Evolutionary conservation across 768 basidiomycete genomes (phyloP).

Genomic region (Mycena maculata): DNA sequence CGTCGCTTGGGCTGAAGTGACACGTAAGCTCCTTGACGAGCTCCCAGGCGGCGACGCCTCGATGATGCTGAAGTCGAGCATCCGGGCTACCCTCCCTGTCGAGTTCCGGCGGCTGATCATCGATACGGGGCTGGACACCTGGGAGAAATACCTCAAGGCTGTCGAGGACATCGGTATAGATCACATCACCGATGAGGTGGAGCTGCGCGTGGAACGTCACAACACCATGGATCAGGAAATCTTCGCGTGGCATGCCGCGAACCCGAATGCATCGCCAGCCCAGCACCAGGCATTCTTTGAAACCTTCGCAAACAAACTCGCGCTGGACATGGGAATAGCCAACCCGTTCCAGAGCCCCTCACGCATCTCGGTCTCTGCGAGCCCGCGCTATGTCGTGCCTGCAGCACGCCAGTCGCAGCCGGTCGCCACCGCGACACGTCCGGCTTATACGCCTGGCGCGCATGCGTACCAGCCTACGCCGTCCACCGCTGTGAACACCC

Average conservation of each 20-base stretch:
- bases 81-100: conserved; percentile 15
- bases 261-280: background rate
- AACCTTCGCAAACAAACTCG: too few species aligned
- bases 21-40: background rate
- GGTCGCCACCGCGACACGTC: background rate
- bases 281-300: background rate
- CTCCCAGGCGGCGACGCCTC: background rate
- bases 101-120: conserved; percentile 3
- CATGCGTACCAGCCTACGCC: background rate
- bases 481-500: background rate
- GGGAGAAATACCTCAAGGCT: conserved; percentile 20
- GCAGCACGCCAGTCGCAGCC: background rate
- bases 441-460: background rate
- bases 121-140: background rate
- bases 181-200: conserved; percentile 12
- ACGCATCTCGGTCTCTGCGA: background rate
- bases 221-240: background rate
- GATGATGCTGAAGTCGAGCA: conserved; percentile 7
- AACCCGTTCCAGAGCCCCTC: background rate
- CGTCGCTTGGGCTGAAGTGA: conserved; percentile 2
- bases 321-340: too few species aligned
- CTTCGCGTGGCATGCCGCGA: background rate
- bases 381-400: background rate
- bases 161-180: conserved; percentile 5
- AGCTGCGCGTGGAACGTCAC: background rate